Conservation (phyloP, 2,329 filamentous ascomycete species). For the Hypoxylon sp. region DNA sequence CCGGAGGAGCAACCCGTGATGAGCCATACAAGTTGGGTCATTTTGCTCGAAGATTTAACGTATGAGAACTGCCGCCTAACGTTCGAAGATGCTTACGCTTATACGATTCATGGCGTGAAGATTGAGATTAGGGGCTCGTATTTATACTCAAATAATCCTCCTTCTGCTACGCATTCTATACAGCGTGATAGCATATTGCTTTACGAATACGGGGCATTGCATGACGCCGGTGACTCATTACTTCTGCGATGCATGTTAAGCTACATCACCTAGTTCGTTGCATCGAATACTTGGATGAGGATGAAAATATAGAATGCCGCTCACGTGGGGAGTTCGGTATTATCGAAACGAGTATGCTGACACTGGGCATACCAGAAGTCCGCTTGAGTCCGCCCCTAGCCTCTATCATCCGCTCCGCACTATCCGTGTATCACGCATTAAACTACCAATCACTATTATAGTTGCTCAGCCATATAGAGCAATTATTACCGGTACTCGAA, state of each 20-base stretch:
- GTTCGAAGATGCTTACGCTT: neutral
- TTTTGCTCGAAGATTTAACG: neutral
- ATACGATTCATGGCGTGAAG: neutral
- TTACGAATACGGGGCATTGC: neutral
- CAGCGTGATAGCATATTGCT: neutral
- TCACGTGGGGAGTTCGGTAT: constrained; percentile 13
- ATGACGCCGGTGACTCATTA: neutral
- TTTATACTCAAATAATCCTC: neutral
- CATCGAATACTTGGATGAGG: neutral
- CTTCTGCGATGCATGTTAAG: neutral
- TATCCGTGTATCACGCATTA: neutral
- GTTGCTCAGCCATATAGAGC: neutral
- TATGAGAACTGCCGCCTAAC: neutral
- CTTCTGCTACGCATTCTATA: neutral
- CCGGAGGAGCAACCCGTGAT: constrained; percentile 44
- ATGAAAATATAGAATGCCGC: constrained; percentile 8
- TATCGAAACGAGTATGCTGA: too few species aligned
- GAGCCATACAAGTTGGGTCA: constrained; percentile 42
- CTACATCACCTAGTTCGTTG: neutral
- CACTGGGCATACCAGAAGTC: neutral
- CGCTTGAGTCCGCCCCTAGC: constrained; percentile 14
- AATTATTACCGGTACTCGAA: neutral
- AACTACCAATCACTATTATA: neutral
- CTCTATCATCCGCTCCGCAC: constrained; percentile 6
- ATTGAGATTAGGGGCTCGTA: neutral